Conservation (phyloP, 805 yeast genomes). For the Starmerella apicola region DNA sequence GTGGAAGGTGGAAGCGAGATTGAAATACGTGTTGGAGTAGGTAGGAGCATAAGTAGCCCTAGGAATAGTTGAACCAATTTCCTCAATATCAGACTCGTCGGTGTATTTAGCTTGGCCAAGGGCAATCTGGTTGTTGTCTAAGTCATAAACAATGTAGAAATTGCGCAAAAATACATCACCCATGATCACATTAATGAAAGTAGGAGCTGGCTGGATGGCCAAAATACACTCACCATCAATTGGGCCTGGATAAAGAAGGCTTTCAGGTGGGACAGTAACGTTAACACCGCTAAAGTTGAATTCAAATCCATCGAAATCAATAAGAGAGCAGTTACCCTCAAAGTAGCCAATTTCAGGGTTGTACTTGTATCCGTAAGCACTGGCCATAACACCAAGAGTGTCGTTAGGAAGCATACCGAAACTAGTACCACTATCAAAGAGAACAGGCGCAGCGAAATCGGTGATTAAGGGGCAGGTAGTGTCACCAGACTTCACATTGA, state of each 20-base stretch:
- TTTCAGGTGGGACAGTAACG: slow-evolving; percentile 34
- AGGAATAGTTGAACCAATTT: slow-evolving; percentile 13
- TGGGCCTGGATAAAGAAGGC: slow-evolving; percentile 3
- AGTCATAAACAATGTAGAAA: slow-evolving; percentile 55
- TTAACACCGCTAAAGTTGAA: slow-evolving; percentile 42
- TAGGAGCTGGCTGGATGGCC: slow-evolving; percentile 20
- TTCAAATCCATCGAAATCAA: slow-evolving; percentile 24
- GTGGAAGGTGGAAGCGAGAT: no score
- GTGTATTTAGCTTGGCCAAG: slow-evolving; percentile 38
- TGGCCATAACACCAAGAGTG: slow-evolving; percentile 22
- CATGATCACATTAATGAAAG: slow-evolving; percentile 31
- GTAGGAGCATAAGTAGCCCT: slow-evolving; percentile 10
- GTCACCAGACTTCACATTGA: slow-evolving; percentile 5
- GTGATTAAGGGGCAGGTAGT: slow-evolving; percentile 7
- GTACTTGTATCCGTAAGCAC: slow-evolving; percentile 27
- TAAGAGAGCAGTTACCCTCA: slow-evolving; percentile 27
- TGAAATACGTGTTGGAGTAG: slow-evolving; percentile 6
- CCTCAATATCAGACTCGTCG: slow-evolving; percentile 19
- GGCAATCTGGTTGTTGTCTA: slow-evolving; percentile 44
- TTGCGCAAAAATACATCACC: slow-evolving; percentile 58
- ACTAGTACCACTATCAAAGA: slow-evolving; percentile 49
- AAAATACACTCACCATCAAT: slow-evolving; percentile 19
- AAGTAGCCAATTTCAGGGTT: slow-evolving; percentile 30
- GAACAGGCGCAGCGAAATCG: slow-evolving; percentile 29
- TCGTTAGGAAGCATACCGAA: slow-evolving; percentile 35